Conservation (phyloP, 805 yeast genomes). For the Saccharomycopsis oosterbeekiorum region DNA sequence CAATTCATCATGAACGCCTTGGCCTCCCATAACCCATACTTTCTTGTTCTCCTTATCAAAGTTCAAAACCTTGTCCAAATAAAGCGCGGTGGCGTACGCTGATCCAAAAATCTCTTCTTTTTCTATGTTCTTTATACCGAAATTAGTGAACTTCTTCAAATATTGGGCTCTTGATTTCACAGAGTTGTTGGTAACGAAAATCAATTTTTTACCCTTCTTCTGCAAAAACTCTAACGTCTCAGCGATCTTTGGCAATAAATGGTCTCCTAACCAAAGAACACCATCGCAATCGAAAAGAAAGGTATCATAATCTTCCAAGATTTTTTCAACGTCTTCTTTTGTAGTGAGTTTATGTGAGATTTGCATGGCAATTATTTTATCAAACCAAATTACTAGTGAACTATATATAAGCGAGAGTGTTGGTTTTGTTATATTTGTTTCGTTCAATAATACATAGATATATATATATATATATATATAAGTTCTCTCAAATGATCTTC, state of each 20-base stretch:
- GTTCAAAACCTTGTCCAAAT: constrained; percentile 64
- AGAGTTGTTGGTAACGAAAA: constrained; percentile 93
- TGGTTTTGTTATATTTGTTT: no score
- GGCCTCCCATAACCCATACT: constrained; percentile 84
- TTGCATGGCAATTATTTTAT: not conserved
- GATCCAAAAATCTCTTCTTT: constrained; percentile 80
- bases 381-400: no score
- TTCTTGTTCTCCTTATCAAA: constrained; percentile 62
- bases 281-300: constrained; percentile 97
- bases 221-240: constrained; percentile 64
- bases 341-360: constrained; percentile 25
- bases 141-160: constrained; percentile 60
- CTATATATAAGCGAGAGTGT: no score
- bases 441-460: no score
- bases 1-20: constrained; percentile 77
- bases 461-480: no score
- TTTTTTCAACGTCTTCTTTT: constrained; percentile 37
- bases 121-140: constrained; percentile 28
- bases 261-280: constrained; percentile 87
- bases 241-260: constrained; percentile 62
- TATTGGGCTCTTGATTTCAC: constrained; percentile 80
- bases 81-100: constrained; percentile 85
- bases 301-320: constrained; percentile 65
- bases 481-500: no score
- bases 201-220: constrained; percentile 47